A percentile compares a stretch with the other conserved stretches of the same genome.
Evolutionary conservation across 2,329 filamentous ascomycete species (phyloP).

Genomic region (Sclerotinia nivalis): DNA sequence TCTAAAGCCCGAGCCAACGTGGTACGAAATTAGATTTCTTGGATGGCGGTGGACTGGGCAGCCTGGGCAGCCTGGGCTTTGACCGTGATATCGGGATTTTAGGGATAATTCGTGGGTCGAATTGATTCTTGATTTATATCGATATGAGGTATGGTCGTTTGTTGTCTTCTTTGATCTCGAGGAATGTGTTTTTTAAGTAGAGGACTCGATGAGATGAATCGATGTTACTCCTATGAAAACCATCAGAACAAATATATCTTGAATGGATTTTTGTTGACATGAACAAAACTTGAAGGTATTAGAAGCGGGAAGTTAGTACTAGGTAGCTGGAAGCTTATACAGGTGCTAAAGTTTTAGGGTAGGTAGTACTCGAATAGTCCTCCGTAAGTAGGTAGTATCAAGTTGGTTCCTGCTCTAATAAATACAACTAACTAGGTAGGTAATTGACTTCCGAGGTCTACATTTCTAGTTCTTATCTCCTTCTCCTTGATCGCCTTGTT

Average conservation of each 20-base stretch:
- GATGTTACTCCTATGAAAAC: background rate
- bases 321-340: background rate
- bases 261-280: background rate
- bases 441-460: background rate
- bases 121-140: conserved; percentile 6
- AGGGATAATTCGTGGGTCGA: background rate
- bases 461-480: too few relatives aligned
- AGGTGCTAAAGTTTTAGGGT: background rate
- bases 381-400: background rate
- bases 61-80: background rate
- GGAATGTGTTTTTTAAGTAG: background rate
- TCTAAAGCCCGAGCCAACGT: conserved; percentile 1
- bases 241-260: background rate
- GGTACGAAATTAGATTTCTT: conserved; percentile 6
- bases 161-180: background rate
- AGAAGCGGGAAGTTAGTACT: background rate
- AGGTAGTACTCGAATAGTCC: background rate
- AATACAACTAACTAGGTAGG: background rate
- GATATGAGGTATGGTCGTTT: background rate
- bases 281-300: background rate
- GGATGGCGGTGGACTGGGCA: background rate
- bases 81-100: conserved; percentile 10
- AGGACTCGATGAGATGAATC: background rate
- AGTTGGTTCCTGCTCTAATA: conserved; percentile 8
- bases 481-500: background rate